A percentile compares a stretch with the other conserved stretches of the same genome.
phyloP scores from a whole-genome alignment of 768 basidiomycete species.

The Hemileccinum impolitum region DNA sequence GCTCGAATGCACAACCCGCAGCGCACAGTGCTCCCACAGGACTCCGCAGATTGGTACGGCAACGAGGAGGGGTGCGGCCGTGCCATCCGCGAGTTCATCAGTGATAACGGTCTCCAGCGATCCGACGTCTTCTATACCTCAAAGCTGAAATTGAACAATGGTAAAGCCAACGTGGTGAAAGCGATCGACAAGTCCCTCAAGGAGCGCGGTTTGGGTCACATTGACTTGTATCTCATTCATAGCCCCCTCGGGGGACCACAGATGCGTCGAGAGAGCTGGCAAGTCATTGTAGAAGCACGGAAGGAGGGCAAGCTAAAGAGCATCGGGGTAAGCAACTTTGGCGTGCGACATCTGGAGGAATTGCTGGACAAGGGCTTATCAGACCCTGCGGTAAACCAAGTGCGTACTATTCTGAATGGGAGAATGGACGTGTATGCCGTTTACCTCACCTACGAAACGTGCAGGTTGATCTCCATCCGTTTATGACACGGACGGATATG shows the following conservation, averaged over 20 bases:
- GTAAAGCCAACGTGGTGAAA: constrained; percentile 44
- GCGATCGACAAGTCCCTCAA: constrained; percentile 53
- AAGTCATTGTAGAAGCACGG: constrained; percentile 1
- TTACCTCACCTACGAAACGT: constrained; percentile 5
- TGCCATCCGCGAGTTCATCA: constrained; percentile 56
- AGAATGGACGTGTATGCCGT: neutral
- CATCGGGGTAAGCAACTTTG: constrained; percentile 6
- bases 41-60: constrained; percentile 9
- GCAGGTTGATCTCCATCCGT: constrained; percentile 61
- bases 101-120: constrained; percentile 36
- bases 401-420: constrained; percentile 21
- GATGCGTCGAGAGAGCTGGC: constrained; percentile 6
- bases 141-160: constrained; percentile 56
- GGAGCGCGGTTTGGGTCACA: constrained; percentile 28
- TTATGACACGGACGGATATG: constrained; percentile 62
- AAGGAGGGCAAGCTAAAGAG: neutral
- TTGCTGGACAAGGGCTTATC: constrained; percentile 42
- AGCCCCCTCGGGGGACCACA: constrained; percentile 4
- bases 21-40: neutral
- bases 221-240: constrained; percentile 4
- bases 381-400: constrained; percentile 61
- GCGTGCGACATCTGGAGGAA: constrained; percentile 50
- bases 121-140: constrained; percentile 66
- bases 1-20: neutral
- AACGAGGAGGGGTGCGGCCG: constrained; percentile 65